Evolutionary conservation across 1,284 basidiomycete genomes (phyloP).

Genomic region (Clitocybe nebularis): DNA sequence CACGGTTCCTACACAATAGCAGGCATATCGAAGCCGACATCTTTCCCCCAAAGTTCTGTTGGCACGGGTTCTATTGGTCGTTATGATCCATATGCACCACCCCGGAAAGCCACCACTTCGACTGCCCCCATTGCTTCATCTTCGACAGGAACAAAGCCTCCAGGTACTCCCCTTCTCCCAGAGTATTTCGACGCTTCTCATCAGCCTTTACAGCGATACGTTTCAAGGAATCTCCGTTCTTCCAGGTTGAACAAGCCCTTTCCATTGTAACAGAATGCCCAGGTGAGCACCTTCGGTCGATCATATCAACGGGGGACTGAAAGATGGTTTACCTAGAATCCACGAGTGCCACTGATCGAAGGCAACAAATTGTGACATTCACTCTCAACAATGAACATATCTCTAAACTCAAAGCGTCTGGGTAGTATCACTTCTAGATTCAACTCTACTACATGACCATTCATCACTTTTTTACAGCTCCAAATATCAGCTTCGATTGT

Average conservation of each 20-base stretch:
- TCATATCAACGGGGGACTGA: conserved; percentile 4
- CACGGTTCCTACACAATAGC: conserved; percentile 22
- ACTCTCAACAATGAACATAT: conserved; percentile 61
- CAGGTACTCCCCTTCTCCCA: conserved; percentile 21
- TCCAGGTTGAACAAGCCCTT: conserved; percentile 60
- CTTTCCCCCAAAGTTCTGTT: conserved; percentile 19
- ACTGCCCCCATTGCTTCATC: conserved; percentile 19
- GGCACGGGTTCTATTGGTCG: conserved; percentile 31
- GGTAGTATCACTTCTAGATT: conserved; percentile 38
- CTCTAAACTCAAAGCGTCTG: conserved; percentile 51
- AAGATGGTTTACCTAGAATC: conserved; percentile 53
- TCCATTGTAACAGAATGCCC: conserved; percentile 68
- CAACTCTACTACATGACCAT: no score
- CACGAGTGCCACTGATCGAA: conserved; percentile 69
- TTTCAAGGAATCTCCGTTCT: conserved; percentile 81
- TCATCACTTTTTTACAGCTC: conserved; percentile 50
- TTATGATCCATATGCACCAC: conserved; percentile 63
- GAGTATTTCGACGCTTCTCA: conserved; percentile 3
- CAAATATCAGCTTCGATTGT: conserved; percentile 81
- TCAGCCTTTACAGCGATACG: conserved; percentile 47
- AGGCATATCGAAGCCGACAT: conserved; percentile 21
- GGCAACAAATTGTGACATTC: conserved; percentile 58
- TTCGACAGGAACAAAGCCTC: conserved; percentile 23
- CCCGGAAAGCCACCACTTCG: conserved; percentile 41
- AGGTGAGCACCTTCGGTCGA: conserved; percentile 38